Base-by-base conservation (phyloP, 1,284 basidiomycete genomes). In the Puccinia novopanici region DNA sequence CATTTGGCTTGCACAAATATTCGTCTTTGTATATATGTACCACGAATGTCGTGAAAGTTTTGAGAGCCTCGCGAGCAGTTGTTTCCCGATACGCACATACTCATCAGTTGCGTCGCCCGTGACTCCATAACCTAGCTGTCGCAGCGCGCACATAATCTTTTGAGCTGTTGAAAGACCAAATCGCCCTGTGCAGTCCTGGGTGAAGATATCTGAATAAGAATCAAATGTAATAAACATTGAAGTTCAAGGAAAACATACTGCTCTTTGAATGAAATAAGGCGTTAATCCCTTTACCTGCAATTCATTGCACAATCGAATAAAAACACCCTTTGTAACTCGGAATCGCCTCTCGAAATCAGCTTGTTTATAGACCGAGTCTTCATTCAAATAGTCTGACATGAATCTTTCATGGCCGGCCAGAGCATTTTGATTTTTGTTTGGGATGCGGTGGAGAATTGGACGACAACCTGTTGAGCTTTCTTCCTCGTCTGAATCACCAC, bases 61-160 rank as follows among this genome's bases (percentile, higher is more conserved):
- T 72, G 42, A 52, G 48, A 37, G 42, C 19, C 42, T 48, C 2
- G 42, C 42, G 17, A 27, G 68, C 42, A 24, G 40, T 72, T 19
- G 48, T 72, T 72, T 72, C 45, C 50, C 68, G 27, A 72, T 72
- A n/a, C 50, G 15, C 5, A 27, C 24, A 27, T 70, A 70, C 67
- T 70, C 67, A 48, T 70, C 40, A 5, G 45, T 70, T 3, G n/a
- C 68, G 52, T 72, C 42, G n/a, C 45, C 22, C 24, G 68, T 52
- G 0, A 72, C 50, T 19, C 68, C 45, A 17, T 48, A 48, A 13
- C 45, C 63, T 30, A 71, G 68, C 30, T 71, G 68, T 48, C 45
- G 34, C 24, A 71, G 27, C 6, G 68, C 13, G 48, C 34, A 45
- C 5, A 40, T 71, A n/a, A 71, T 52, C 13, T 52, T 71, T 19